Evolutionary conservation across 345 rosid genomes (phyloP), one percentile per base, ranked within the genome.

Genomic region (Draba incana): DNA sequence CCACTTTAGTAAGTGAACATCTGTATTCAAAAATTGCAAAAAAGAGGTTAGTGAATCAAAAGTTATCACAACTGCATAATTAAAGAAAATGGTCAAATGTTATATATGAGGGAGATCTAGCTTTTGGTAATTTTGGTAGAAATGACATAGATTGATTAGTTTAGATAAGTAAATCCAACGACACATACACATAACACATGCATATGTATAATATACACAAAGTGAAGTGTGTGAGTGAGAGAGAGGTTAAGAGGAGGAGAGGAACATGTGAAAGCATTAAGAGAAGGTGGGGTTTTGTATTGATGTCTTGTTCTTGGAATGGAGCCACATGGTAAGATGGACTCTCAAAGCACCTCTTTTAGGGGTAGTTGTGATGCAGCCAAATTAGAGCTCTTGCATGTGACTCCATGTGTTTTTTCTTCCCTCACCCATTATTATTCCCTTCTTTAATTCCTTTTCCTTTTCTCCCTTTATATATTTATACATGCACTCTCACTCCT

Each of bases 331-430:
- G 78, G 68, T 66, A 57, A 74, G 56, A 74, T 31, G 72, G 68
- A 35, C 73, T 60, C 77, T 66, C 77, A 57, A 73, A 65, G 60
- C 77, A 65, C 58, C 55, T 73, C 61, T 52, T 54, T 50, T 58
- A 52, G 54, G 54, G 70, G 75, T 75, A 75, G 78, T 68, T 75
- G 78, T 75, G 74, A 75, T 54, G 78, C 68, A 74, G 78, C 72
- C 74, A 74, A 74, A 67, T 67, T 45, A 74, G 78, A 74, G 58
- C 74, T 42, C 63, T 68, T 68, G 74, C 78, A 74, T 74, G 78
- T 74, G 74, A 74, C 74, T 74, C 78, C 78, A 74, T 74, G 78
- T 74, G 78, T 74, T 74, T 67, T 60, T 74, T 74, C 57, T 62
- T 54, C 58, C 50, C 72, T 66, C 77, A 14, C 58, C 62, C 58